Base-by-base conservation (phyloP, 345 rosid species). In the Lepidium aucheri region DNA sequence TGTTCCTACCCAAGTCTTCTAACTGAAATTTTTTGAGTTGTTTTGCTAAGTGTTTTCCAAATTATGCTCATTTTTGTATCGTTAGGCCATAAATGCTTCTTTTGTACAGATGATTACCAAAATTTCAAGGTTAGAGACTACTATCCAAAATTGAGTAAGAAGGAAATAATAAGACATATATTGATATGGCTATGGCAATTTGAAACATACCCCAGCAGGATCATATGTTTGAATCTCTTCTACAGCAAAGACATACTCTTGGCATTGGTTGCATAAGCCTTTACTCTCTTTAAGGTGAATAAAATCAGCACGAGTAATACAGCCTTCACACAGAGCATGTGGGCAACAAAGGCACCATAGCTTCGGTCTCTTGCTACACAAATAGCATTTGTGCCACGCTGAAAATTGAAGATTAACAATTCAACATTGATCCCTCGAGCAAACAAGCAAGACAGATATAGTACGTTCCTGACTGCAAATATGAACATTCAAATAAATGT, bases 321-420 rank as follows among this genome's bases (percentile, higher is more conserved):
- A 73, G n/a, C 57, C 51, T 51, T 60, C 50, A 43, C 76, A 73
- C 35, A 66, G 55, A 59, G 72, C 62, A 43, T 42, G 17, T 8
- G 77, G 56, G 36, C 77, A 73, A 59, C 72, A 73, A n/a, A 66
- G 30, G 40, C 77, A 60, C 6, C 9, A 60, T 9, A 59, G 68
- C 57, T 59, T 73, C 14, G 77, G 62, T 44, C 8, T 41, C 68
- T 52, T 73, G 35, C 3, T n/a, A 73, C 77, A 73, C 63, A 73
- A 7, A 56, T 73, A 66, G 72, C 77, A 73, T 2, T 2, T 59
- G 77, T 73, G 77, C 72, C 77, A 66, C 56, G 14, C 77, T 73
- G 77, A 66, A 65, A 51, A 52, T 47, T 35, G 45, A 59, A 28
- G 22, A 0, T 49, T 41, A 8, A 72, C 20, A 39, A 40, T 15